Evolutionary conservation across 2,329 filamentous ascomycete genomes (phyloP), one percentile per base, ranked within the genome.

Genomic region (Plenodomus tracheiphilus): DNA sequence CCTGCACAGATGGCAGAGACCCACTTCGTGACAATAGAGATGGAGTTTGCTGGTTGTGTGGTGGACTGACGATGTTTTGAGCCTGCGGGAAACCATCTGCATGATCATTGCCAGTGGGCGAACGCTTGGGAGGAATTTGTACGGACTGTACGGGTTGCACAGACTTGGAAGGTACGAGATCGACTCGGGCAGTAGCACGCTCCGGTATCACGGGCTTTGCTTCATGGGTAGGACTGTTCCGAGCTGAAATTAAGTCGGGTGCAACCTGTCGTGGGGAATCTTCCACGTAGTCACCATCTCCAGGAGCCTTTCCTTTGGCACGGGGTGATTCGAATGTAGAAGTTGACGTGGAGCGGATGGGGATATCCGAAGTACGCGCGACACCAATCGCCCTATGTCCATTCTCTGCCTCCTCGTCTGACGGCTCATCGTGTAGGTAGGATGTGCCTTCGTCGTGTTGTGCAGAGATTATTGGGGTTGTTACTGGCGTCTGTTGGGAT

Each of bases 361-460:
- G 66, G 15, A 69, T 55, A 54, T 77, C 69, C 11, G 75, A 74
- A 5, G 75, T 76, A 41, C 59, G 71, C 16, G 75, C 76, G 34
- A 77, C 62, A 40, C 75, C 75, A 53, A 77, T 77, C 38, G 66
- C 69, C 20, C 63, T 53, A 2, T 55, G 43, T 20, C 35, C 13
- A 18, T 51, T 57, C n/a, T 54, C 49, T 2, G 53, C 25, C 16
- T 71, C 64, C 4, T 69, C 61, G 10, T 70, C 66, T 11, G 62
- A 58, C 5, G 49, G 32, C 15, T 47, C 46, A 47, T 69, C 63
- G n/a, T 70, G 55, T 6, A 66, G 60, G 34, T 68, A 71, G 1
- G 65, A 66, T 30, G 36, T 61, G 36, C 43, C 54, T 36, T 70
- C 66, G 1, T 41, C 20, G 19, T 49, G 41, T n/a, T 32, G 38